Base-by-base conservation (phyloP, 495 filamentous ascomycete genomes). In the Evernia prunastri region DNA sequence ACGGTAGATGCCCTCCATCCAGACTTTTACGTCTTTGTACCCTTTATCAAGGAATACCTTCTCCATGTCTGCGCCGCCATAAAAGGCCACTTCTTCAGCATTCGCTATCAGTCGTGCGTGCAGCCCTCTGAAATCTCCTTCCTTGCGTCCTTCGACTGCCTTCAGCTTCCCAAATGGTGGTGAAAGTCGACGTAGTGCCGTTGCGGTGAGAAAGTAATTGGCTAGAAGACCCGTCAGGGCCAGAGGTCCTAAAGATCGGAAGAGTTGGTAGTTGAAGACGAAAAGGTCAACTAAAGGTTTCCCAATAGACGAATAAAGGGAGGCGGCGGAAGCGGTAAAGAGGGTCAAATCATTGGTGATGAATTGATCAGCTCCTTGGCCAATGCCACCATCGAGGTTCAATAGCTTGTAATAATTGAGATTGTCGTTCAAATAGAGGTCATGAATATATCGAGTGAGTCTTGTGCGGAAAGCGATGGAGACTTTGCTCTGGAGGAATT, bases 21-120 rank as follows among this genome's bases (percentile, higher is more conserved):
- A 95, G 59, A 84, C 84, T 72, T 92, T 91, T 29, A 99, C 79
- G 35, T 92, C 90, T 72, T 86, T 89, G 79, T 96, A 99, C 66
- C 92, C 92, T 68, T 84, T 85, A 65, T 94, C 87, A 15, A 99
- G 79, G 74, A 96, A 94, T 2, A 84, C 81, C 72, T 90, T 91
- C 74, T 99, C 95, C 77, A 91, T 96, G 65, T 91, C 89, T 15
- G 92, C 89, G 58, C 95, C 95, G 36, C 91, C 91, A 70, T 99
- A 99, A 74, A 99, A 99, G 10, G 95, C 94, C n/a, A 99, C 86
- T 72, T 99, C 95, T 76, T 99, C 95, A 29, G 95, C 93, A 73
- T 99, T 99, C 35, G 92, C 92, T 63, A 99, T 91, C 1, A 99
- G 79, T 43, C 95, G 84, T 15, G 93, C 86, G 75, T 99, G 95